These are phyloP conservation scores for Euphrasia confusa DNA, from an alignment of 257 asterid genomes.

Conservation along the genomic window DNA sequence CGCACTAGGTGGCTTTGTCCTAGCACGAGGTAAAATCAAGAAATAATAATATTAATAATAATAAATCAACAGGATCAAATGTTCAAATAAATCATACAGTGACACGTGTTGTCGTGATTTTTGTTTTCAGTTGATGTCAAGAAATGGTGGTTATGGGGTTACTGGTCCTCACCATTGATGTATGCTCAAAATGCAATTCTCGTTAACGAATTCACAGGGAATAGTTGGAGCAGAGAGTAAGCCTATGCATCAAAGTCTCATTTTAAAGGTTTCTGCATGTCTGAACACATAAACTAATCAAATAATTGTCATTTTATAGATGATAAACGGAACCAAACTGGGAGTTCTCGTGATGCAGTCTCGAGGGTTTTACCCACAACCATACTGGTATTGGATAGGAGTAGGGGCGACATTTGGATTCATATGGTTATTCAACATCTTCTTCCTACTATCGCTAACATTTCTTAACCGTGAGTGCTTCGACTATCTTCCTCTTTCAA, in stretches of 20 bases:
- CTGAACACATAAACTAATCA: conserved; percentile 4
- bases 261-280: neutral
- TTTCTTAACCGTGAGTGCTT: conserved; percentile 45
- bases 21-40: conserved; percentile 51
- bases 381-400: conserved; percentile 74
- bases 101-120: neutral
- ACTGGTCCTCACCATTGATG: conserved; percentile 69
- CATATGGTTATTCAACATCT: conserved; percentile 36
- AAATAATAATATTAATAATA: neutral
- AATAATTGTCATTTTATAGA: conserved; percentile 20
- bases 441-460: conserved; percentile 31
- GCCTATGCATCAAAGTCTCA: neutral
- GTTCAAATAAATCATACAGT: neutral
- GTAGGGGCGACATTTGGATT: conserved; percentile 42
- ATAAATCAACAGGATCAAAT: neutral
- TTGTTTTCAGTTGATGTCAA: conserved; percentile 46
- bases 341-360: conserved; percentile 35
- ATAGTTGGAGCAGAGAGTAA: conserved; percentile 57
- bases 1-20: conserved; percentile 64
- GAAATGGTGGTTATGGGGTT: conserved; percentile 82
- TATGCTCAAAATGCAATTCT: conserved; percentile 61
- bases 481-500: neutral
- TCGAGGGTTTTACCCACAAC: conserved; percentile 48
- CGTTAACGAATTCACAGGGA: conserved; percentile 54
- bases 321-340: conserved; percentile 39